Percentiles rank a stretch among this genome's conserved stretches.
phyloP scores from a whole-genome alignment of 176 grass and related monocot genomes.

The Musa beccarii region DNA sequence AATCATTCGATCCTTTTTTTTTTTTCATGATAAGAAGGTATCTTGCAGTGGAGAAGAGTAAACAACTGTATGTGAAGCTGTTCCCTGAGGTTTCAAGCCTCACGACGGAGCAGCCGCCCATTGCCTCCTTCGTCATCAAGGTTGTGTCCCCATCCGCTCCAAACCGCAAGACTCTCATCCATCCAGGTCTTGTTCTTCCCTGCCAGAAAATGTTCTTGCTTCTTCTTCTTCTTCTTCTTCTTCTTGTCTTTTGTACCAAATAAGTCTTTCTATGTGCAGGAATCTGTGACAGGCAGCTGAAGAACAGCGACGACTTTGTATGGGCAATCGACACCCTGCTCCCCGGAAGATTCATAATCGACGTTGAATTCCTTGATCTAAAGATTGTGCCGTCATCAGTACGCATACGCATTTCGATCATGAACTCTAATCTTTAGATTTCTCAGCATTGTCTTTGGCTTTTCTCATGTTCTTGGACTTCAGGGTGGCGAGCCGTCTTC shows the following conservation, averaged over 20 bases:
- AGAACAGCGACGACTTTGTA: slow-evolving; percentile 79
- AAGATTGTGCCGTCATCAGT: slow-evolving; percentile 66
- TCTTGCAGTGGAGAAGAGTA: slow-evolving; percentile 89
- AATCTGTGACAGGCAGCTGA: slow-evolving; percentile 80
- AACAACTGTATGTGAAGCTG: slow-evolving; percentile 78
- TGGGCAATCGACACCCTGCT: slow-evolving; percentile 74
- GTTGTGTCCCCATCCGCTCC: slow-evolving; percentile 61
- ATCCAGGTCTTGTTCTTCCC: slow-evolving; percentile 46
- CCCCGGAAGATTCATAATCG: slow-evolving; percentile 81
- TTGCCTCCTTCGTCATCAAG: slow-evolving; percentile 86
- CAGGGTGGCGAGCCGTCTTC: slow-evolving; percentile 82
- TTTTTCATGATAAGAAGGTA: slow-evolving; percentile 36
- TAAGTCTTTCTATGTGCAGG: slow-evolving; percentile 27
- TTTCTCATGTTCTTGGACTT: background rate
- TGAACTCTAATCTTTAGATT: background rate
- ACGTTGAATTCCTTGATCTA: slow-evolving; percentile 90
- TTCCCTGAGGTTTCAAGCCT: slow-evolving; percentile 61
- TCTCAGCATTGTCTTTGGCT: background rate
- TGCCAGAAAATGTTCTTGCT: background rate
- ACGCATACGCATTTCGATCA: slow-evolving; percentile 16
- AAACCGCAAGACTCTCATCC: slow-evolving; percentile 61
- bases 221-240: background rate
- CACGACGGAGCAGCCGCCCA: slow-evolving; percentile 50
- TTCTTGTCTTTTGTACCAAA: background rate
- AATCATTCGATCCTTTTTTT: background rate